Evolutionary conservation across 2,329 filamentous ascomycete species (phyloP).

Genomic region (Lachnellula cervina): DNA sequence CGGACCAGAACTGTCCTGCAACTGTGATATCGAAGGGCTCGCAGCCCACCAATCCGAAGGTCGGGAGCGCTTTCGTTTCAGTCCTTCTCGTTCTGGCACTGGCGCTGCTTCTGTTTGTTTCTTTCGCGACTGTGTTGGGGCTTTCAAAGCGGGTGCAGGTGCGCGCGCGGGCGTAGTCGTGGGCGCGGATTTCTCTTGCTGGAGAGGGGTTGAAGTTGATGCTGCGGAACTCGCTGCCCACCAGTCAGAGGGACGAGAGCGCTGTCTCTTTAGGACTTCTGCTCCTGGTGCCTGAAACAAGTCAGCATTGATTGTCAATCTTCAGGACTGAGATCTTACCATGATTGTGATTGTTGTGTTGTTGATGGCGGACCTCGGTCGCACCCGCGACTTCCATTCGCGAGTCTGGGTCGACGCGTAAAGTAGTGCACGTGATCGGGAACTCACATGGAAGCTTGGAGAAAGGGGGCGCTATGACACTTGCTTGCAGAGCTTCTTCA

Average conservation of each 20-base stretch:
- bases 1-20: background rate
- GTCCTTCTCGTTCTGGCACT: background rate
- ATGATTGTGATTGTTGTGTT: conserved; percentile 5
- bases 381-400: conserved; percentile 1
- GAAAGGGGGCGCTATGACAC: no score
- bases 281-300: conserved; percentile 18
- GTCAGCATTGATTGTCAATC: conserved; percentile 1
- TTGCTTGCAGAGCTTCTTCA: no score
- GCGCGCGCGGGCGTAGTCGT: background rate
- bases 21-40: background rate
- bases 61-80: conserved; percentile 10
- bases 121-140: background rate
- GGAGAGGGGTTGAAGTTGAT: conserved; percentile 5
- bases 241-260: conserved; percentile 25
- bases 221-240: conserved; percentile 19
- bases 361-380: background rate
- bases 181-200: conserved; percentile 5
- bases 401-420: background rate
- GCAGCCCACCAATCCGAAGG: conserved; percentile 15
- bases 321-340: background rate
- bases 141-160: background rate
- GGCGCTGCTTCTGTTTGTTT: background rate
- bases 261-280: conserved; percentile 22
- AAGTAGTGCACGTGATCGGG: background rate
- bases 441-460: no score